Base-by-base conservation (phyloP, 1,284 basidiomycete species). In the Boletus albobrunnescens region DNA sequence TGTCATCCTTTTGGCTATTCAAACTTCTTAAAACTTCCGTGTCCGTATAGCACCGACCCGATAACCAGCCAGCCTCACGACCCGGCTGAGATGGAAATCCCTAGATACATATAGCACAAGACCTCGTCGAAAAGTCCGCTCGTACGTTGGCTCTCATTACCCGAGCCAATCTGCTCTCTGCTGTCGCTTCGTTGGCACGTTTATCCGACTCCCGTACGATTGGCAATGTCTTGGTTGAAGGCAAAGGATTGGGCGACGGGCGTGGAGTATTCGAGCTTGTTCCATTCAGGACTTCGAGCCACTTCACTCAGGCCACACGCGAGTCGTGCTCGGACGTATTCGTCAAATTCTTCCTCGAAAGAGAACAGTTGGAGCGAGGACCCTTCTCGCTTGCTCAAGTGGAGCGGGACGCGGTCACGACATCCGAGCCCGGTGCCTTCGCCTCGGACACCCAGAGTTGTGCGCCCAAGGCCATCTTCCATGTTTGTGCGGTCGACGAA, bases 221-320 rank as follows among this genome's bases (percentile, higher is more conserved):
- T 33, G 28, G 14, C 35, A 2, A 67, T 63, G 63, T 66, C 65
- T 41, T 63, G 63, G 61, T 39, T 67, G 19, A 63, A 63, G 22
- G 57, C 49, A 9, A 66, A 51, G 24, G 61, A 63, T 36, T 65
- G 52, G 65, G 48, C 47, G 24, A 57, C 56, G 1, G 65, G 60
- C 6, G 43, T 63, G 19, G 61, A 63, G 42, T 67, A 63, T 38
- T 63, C 61, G 11, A 65, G 22, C 23, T 28, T 63, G 23, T 63
- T 63, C 38, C 60, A 63, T 38, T 63, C 61, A 2, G 61, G 61
- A 6, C 50, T 63, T 12, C 60, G 56, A 17, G 56, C 53, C 3
- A 67, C 66, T 36, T 65, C 64, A 5, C 37, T 38, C 4, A 36
- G 41, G 8, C 46, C 60, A 20, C 37, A 33, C 33, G 41, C 38